Conservation (phyloP, 768 basidiomycete species). For the Trametes gibbosa region DNA sequence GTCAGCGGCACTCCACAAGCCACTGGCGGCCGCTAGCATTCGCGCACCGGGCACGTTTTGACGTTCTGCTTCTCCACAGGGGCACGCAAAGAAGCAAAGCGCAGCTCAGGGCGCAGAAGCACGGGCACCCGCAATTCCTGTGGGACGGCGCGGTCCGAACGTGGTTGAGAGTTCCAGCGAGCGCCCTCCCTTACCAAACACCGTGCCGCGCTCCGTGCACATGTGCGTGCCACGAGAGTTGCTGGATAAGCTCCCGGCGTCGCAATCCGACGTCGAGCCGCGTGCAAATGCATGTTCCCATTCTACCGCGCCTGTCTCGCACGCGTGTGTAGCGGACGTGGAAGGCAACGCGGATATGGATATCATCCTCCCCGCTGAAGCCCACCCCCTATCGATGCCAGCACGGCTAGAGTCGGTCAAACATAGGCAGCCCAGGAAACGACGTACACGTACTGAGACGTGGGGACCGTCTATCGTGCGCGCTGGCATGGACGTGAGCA, state of each 20-base stretch:
- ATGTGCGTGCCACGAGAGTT: neutral
- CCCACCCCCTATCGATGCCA: too few relatives aligned
- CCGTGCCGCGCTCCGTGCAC: neutral
- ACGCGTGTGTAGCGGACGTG: neutral
- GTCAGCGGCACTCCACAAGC: neutral
- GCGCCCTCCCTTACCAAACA: neutral
- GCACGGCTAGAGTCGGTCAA: too few relatives aligned
- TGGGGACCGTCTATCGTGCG: neutral
- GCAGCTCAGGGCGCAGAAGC: slow-evolving; percentile 10
- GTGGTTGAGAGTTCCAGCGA: neutral
- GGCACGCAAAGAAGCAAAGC: neutral
- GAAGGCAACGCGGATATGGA: neutral
- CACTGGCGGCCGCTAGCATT: neutral
- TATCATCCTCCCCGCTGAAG: neutral
- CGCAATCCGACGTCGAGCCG: neutral
- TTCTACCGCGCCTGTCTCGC: neutral
- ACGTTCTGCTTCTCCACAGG: neutral
- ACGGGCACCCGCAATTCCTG: neutral
- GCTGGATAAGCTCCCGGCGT: neutral
- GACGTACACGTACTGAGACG: neutral
- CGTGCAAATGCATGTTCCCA: neutral
- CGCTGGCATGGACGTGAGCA: neutral
- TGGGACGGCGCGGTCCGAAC: neutral
- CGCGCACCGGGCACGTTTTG: neutral
- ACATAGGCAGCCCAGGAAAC: neutral